Conservation (phyloP, 441 rosid genomes). For the Populus hybrid region DNA sequence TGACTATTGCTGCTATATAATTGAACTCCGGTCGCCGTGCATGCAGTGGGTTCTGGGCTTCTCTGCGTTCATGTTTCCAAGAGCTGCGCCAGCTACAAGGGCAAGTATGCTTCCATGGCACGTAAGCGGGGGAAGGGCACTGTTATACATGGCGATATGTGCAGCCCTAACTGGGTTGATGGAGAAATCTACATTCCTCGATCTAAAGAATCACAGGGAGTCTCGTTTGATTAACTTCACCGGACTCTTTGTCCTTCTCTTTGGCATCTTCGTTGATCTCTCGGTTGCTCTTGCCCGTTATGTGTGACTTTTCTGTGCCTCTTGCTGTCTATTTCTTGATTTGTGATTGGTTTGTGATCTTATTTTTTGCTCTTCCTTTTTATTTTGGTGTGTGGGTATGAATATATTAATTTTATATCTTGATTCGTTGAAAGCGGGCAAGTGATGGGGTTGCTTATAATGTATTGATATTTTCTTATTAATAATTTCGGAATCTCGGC, state of each 20-base stretch:
- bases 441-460: not conserved
- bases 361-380: not conserved
- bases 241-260: constrained; percentile 63
- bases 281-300: constrained; percentile 71
- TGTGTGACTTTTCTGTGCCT: constrained; percentile 22
- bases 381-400: not conserved
- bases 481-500: not conserved
- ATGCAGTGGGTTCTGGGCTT: constrained; percentile 73
- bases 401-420: not conserved
- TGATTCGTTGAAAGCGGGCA: not conserved
- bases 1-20: not conserved
- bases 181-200: constrained; percentile 38
- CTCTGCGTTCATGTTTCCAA: constrained; percentile 34
- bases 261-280: constrained; percentile 72
- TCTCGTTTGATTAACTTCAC: constrained; percentile 62
- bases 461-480: not conserved
- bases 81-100: constrained; percentile 19
- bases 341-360: not conserved
- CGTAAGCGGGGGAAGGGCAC: constrained; percentile 61
- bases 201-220: constrained; percentile 30
- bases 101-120: constrained; percentile 64
- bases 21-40: too few species aligned
- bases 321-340: not conserved
- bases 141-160: constrained; percentile 65
- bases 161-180: constrained; percentile 81